Base-by-base conservation (phyloP, 208 protist genomes). In the Leishmania tarentolae region DNA sequence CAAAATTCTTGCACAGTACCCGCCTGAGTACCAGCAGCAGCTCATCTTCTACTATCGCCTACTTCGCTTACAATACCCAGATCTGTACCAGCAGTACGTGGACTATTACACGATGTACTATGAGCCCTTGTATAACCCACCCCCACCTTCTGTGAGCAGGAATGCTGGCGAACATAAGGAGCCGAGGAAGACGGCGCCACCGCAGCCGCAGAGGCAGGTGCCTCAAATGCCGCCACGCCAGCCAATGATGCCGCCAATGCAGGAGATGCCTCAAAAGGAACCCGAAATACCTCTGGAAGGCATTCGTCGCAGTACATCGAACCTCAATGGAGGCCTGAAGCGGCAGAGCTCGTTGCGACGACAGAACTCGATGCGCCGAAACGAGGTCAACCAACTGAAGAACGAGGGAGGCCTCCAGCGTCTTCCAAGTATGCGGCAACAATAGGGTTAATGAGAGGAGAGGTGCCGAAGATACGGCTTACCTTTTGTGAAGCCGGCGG, bases 61-160 rank as follows among this genome's bases (percentile, higher is more conserved):
- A 52, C 78, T 92, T 74, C 84, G 86, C 24, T 80, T 85, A 31
- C 83, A 87, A 74, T 88, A 92, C 74, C 89, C 89, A 3, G 85
- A 92, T 35, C 75, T 90, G 15, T 92, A 92, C 37, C 79, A 84
- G 81, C 89, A 92, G 81, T 92, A 92, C 77, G 80, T 88, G 2
- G 75, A 89, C 47, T 92, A 92, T 78, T 90, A 90, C 80, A 57
- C 86, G 21, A 88, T 61, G 28, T 92, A 89, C 82, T 92, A 89
- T 76, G 82, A 80, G 70, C 87, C 83, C 3, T 79, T 90, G 7
- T 88, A 89, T 78, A 61, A 74, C 59, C 85, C 81, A 2, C 50
- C 24, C 42, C 50, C 78, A 15, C 31, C 63, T 15, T 52, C 70
- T 66, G 75, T 70, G 11, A 57, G 73, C 44, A 70, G 68, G 52